Conservation (phyloP, 2,329 filamentous ascomycete genomes). For the Pseudogymnoascus sp. region DNA sequence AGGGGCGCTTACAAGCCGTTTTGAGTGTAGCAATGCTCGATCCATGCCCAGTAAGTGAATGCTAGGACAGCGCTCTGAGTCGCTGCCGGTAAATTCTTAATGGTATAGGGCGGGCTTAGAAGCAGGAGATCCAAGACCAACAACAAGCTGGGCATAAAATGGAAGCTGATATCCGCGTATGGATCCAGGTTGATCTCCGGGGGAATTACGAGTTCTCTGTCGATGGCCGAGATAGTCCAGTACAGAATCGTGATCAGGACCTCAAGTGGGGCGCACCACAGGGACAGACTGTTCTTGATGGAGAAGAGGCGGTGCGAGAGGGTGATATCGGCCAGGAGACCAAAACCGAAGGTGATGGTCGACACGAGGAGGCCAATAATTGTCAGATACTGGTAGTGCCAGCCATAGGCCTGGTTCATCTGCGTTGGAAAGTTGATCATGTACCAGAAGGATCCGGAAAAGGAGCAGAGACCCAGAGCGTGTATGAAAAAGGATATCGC, state of each 20-base stretch:
- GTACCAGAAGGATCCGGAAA: conserved; percentile 47
- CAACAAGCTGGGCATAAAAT: conserved; percentile 58
- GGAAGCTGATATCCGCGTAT: conserved; percentile 56
- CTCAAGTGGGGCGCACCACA: conserved; percentile 62
- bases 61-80: conserved; percentile 51
- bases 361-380: conserved; percentile 62
- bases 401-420: conserved; percentile 54
- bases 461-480: conserved; percentile 44
- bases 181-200: conserved; percentile 49
- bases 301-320: conserved; percentile 51
- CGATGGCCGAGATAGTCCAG: conserved; percentile 58
- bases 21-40: conserved; percentile 61
- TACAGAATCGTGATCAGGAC: conserved; percentile 66
- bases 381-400: conserved; percentile 66
- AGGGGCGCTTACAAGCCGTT: conserved; percentile 54
- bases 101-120: conserved; percentile 66
- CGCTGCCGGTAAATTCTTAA: conserved; percentile 53
- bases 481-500: conserved; percentile 58
- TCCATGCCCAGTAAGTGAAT: conserved; percentile 69
- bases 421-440: conserved; percentile 43
- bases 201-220: conserved; percentile 44
- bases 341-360: conserved; percentile 53
- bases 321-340: conserved; percentile 58
- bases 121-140: conserved; percentile 59
- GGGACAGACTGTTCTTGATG: conserved; percentile 59